Evolutionary conservation across 163 green algal genomes (phyloP).

Genomic region (Smithsoniella earleae): DNA sequence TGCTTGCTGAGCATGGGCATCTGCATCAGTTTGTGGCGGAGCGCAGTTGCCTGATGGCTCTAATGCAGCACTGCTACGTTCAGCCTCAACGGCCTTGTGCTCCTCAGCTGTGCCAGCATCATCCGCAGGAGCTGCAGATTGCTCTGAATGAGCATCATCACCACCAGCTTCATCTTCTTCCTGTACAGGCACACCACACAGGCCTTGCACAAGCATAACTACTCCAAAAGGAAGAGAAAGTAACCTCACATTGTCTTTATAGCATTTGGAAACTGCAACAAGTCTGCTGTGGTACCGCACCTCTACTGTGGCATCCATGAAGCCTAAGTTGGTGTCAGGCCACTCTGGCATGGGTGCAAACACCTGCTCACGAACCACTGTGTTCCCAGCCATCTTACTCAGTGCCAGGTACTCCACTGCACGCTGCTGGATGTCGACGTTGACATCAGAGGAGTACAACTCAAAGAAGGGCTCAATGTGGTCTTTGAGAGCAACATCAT

Average conservation of each 20-base stretch:
- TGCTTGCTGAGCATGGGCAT: background rate
- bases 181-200: no score
- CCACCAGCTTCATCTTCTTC: no score
- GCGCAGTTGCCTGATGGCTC: background rate
- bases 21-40: background rate
- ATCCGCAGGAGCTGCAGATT: background rate
- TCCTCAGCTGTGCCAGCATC: background rate
- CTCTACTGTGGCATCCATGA: background rate
- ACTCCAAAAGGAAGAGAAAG: background rate
- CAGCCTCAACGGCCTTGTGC: background rate
- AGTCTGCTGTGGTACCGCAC: no score
- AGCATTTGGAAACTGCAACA: no score
- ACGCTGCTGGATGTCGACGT: constrained; percentile 91
- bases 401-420: constrained; percentile 82
- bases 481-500: constrained; percentile 47
- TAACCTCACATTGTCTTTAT: background rate
- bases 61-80: background rate
- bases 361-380: background rate
- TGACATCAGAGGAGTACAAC: constrained; percentile 51
- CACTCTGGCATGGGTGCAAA: constrained; percentile 29
- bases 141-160: no score
- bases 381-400: constrained; percentile 26
- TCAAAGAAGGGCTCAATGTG: constrained; percentile 53
- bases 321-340: background rate
- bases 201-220: no score